Base-by-base conservation (phyloP, 2,329 filamentous ascomycete species). In the Ceratocystis alfenasii region DNA sequence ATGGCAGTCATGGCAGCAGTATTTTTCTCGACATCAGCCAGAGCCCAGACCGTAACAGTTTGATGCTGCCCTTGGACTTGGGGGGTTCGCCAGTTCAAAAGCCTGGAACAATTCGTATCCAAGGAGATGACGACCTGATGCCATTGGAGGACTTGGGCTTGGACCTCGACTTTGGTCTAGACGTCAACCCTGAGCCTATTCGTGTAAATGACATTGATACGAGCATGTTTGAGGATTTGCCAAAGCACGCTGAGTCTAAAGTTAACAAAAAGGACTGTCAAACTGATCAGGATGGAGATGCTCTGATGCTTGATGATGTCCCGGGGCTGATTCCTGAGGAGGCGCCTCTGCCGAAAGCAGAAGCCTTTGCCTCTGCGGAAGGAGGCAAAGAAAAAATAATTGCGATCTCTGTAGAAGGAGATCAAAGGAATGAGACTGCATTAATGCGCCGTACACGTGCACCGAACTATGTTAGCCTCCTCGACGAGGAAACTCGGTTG, bases 301-400 rank as follows among this genome's bases (percentile, higher is more conserved):
- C 68, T 20, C 48, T 70, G 60, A 59, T 66, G 15, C 44, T 68
- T 10, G 71, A 73, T 5, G 73, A 75, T 55, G 76, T 74, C 22
- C 71, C 74, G 60, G 66, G 76, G 30, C 68, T 77, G 62, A 74
- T 75, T 65, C 70, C 76, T 67, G 74, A 72, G 12, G 78, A 78
- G 55, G 71, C 74, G 28, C 72, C 71, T 46, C 71, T 77, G 25
- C 77, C 75, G 17, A 74, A 76, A 65, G 76, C 74, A 22, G 74
- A 75, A 20, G 72, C 72, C 1, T 74, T 78, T 30, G 70, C 73
- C 3, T 22, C 45, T 55, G 17, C 55, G 22, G 48, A 33, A n/a
- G 68, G 65, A 20, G 68, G 65, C 62, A 59, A 66, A 30, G 45
- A 64, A 46, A 69, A 67, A 28, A 50, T 36, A 22, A 55, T 67